Evolutionary conservation across 257 asterid genomes (phyloP).

Genomic region (Fraxinus pennsylvanica): DNA sequence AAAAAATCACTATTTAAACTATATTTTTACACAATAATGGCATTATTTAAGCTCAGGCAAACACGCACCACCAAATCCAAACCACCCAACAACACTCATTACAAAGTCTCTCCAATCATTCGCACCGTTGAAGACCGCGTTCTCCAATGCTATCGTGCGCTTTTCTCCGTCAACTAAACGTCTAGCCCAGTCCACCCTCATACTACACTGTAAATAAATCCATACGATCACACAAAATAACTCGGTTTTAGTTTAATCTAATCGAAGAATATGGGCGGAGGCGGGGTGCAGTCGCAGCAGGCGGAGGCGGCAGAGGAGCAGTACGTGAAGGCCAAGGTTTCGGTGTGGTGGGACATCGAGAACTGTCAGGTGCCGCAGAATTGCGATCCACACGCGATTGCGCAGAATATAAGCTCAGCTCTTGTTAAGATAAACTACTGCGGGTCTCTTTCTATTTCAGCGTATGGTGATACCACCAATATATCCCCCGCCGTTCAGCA

Average conservation of each 20-base stretch:
- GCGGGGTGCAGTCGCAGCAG: slow-evolving; percentile 44
- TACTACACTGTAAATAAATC: neutral
- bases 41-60: no score
- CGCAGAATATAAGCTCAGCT: no score
- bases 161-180: neutral
- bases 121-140: neutral
- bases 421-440: no score
- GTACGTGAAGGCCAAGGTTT: slow-evolving; percentile 29
- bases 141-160: neutral
- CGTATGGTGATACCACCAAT: slow-evolving; percentile 76
- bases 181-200: neutral
- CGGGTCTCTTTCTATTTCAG: slow-evolving; percentile 31
- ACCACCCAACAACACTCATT: neutral
- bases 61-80: no score
- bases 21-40: no score
- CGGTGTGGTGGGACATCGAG: no score
- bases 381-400: no score
- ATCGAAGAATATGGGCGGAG: slow-evolving; percentile 54
- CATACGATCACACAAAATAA: neutral
- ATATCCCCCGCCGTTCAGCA: slow-evolving; percentile 63
- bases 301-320: slow-evolving; percentile 63
- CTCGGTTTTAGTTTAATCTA: slow-evolving; percentile 16
- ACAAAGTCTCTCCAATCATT: neutral
- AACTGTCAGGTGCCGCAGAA: no score
- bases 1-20: no score